Percentiles rank a stretch among this genome's conserved stretches.
phyloP scores from a whole-genome alignment of 345 rosid genomes.

The Limnanthes douglasii region DNA sequence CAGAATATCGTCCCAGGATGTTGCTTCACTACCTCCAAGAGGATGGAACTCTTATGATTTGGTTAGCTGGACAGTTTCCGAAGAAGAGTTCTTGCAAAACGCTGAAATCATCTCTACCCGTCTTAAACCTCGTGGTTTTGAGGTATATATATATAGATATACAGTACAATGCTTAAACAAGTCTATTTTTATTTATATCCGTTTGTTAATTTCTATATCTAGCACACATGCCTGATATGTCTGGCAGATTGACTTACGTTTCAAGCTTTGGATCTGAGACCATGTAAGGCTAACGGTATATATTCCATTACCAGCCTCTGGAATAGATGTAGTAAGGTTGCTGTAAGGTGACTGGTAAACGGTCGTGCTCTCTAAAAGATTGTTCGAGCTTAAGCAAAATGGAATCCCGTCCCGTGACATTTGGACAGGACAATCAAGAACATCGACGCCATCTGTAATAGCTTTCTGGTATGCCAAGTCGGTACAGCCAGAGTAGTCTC shows the following conservation, averaged over 20 bases:
- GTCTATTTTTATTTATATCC: too few relatives aligned
- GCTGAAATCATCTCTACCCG: too few relatives aligned
- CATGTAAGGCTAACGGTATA: constrained; percentile 55
- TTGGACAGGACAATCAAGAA: constrained; percentile 82
- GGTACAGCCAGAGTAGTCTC: constrained; percentile 81
- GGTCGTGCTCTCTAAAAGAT: constrained; percentile 38
- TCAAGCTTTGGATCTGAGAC: constrained; percentile 48
- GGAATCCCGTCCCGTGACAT: constrained; percentile 59
- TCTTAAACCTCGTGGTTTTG: too few relatives aligned
- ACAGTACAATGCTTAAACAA: too few relatives aligned
- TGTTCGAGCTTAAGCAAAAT: constrained; percentile 44
- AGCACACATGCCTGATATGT: too few relatives aligned
- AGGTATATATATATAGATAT: too few relatives aligned
- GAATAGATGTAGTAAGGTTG: constrained; percentile 21
- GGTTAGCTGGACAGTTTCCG: too few relatives aligned
- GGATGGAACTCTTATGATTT: too few relatives aligned
- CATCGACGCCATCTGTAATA: constrained; percentile 51
- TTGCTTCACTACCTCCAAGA: too few relatives aligned
- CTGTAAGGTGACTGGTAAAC: constrained; percentile 24
- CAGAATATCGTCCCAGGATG: too few relatives aligned
- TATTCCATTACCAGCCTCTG: constrained; percentile 31
- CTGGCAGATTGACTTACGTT: constrained; percentile 38
- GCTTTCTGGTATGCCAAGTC: constrained; percentile 64
- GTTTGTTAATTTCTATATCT: too few relatives aligned
- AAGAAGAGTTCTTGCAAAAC: too few relatives aligned